Evolutionary conservation across 1,284 basidiomycete genomes (phyloP).

Genomic region (Anthracocystis walkeri): DNA sequence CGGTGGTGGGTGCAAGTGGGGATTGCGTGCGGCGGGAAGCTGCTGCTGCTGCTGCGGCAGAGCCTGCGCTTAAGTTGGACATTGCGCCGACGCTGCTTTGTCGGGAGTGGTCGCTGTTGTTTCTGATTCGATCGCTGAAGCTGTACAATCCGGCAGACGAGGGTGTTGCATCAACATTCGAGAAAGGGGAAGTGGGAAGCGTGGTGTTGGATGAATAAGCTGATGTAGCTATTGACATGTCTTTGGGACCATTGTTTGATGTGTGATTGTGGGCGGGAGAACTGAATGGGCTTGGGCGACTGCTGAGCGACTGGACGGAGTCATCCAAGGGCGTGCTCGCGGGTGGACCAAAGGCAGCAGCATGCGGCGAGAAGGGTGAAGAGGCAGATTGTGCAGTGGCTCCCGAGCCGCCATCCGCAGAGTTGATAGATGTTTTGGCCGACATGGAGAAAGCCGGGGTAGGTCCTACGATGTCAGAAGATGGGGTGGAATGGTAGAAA

Average conservation of each 20-base stretch:
- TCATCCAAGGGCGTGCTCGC: constrained; percentile 7
- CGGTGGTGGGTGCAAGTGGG: constrained; percentile 9
- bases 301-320: constrained; percentile 29
- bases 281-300: constrained; percentile 37
- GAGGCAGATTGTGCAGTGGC: constrained; percentile 1
- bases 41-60: constrained; percentile 4
- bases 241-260: constrained; percentile 7
- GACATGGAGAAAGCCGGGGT: constrained; percentile 15
- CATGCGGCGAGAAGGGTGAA: constrained; percentile 39
- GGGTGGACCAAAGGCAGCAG: constrained; percentile 24
- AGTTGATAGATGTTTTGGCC: constrained; percentile 10
- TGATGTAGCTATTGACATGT: background rate
- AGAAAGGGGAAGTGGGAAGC: constrained; percentile 4
- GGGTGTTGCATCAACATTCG: constrained; percentile 3
- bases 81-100: constrained; percentile 32
- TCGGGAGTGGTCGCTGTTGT: constrained; percentile 26
- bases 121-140: constrained; percentile 26
- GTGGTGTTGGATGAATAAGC: background rate
- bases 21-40: constrained; percentile 19
- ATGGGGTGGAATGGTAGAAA: no score
- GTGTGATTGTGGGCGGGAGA: constrained; percentile 27
- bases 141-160: constrained; percentile 7
- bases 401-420: constrained; percentile 21
- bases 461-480: background rate
- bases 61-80: constrained; percentile 21